Evolutionary conservation across 2,329 filamentous ascomycete genomes (phyloP).

Genomic region (Phialophora verrucosa): DNA sequence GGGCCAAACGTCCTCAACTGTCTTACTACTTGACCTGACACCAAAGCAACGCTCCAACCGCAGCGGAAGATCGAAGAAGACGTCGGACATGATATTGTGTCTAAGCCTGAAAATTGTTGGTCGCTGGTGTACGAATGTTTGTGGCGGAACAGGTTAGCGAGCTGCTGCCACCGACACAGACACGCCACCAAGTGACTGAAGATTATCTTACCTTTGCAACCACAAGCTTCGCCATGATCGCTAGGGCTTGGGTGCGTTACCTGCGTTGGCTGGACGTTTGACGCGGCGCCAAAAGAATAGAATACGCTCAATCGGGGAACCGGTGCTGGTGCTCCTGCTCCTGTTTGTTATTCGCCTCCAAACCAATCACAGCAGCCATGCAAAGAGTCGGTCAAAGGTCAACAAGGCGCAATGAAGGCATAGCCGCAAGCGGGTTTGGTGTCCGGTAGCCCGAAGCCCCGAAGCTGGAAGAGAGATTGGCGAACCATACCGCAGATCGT

Average conservation of each 20-base stretch:
- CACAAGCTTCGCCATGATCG: background rate
- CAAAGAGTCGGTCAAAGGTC: background rate
- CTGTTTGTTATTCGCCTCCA: background rate
- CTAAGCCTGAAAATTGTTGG: background rate
- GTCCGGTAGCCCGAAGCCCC: background rate
- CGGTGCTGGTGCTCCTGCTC: background rate
- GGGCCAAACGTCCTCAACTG: background rate
- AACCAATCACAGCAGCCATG: background rate
- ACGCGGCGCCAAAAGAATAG: background rate
- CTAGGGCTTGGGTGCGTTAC: background rate
- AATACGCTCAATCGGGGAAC: background rate
- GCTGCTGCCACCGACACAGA: background rate
- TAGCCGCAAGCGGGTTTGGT: background rate
- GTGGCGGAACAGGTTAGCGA: background rate
- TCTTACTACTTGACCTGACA: background rate
- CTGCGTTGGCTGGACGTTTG: background rate
- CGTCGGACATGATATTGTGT: background rate
- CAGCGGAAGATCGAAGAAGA: background rate
- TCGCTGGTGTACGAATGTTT: too few species aligned
- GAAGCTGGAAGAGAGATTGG: background rate
- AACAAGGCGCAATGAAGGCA: slow-evolving; percentile 1
- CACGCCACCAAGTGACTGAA: background rate
- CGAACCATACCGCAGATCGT: background rate
- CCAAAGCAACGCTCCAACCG: background rate
- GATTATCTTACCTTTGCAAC: slow-evolving; percentile 2